phyloP scores from a whole-genome alignment of 345 rosid species.

The Citrus maxima region DNA sequence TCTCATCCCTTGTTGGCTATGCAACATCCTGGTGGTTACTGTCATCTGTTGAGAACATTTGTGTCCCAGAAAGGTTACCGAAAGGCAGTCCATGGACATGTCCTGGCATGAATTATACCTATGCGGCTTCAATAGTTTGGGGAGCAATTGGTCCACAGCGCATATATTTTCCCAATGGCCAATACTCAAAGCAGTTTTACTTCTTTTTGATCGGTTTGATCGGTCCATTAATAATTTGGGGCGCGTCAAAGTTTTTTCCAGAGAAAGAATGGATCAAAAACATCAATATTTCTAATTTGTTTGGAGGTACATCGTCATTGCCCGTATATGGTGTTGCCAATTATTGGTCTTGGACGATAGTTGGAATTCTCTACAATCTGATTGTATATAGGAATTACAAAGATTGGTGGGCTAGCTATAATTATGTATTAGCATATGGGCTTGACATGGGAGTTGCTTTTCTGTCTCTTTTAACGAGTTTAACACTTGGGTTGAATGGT shows the following conservation, averaged over 20 bases:
- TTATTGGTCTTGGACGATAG: not conserved
- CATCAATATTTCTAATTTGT: not conserved
- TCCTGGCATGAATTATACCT: not conserved
- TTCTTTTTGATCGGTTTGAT: not conserved
- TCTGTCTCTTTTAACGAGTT: not conserved
- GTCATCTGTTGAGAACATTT: not conserved
- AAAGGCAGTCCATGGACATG: not conserved
- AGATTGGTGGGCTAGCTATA: slow-evolving; percentile 12
- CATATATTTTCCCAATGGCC: not conserved
- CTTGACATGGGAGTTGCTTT: not conserved
- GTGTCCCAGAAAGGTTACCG: not conserved
- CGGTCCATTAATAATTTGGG: not conserved
- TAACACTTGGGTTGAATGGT: not conserved
- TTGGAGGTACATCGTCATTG: not conserved
- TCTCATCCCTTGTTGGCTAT: not conserved
- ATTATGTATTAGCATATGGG: not conserved
- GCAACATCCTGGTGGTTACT: not conserved
- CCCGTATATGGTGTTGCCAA: not conserved
- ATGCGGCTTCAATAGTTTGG: not conserved
- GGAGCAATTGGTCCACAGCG: not conserved
- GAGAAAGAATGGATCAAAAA: slow-evolving; percentile 6
- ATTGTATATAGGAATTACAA: slow-evolving; percentile 1
- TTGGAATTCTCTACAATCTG: slow-evolving; percentile 3
- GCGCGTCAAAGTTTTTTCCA: not conserved
- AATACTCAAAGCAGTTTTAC: not conserved